Base-by-base conservation (phyloP, 257 asterid species). In the Eucommia ulmoides region DNA sequence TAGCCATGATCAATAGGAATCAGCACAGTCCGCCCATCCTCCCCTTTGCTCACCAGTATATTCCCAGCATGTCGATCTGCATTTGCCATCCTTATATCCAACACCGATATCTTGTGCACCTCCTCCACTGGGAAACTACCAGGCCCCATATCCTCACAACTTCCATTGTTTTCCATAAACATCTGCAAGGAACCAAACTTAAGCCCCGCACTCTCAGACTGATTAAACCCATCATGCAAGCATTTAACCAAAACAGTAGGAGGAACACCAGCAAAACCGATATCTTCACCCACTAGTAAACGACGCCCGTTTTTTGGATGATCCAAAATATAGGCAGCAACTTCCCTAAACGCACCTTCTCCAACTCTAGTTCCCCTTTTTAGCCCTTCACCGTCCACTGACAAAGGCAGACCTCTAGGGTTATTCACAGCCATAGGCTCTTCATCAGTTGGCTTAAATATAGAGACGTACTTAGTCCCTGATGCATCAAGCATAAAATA, bases 1-100 rank as follows among this genome's bases (percentile, higher is more conserved):
- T 88, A 88, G 48, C 97, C 97, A 33, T 88, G 97, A 77, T 88
- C 97, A 24, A 88, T 83, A 17, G 97, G 95, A 64, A 88, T 75
- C 48, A 88, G 83, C 63, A 67, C 58, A 29, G 69, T 79, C 59
- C 49, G 67, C 49, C 86, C 92, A 52, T 73, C 94, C 52, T 76
- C 88, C 45, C 72, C 78, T 71, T 71, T 87, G 54, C 72, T 64
- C 64, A 78, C 61, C 63, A 87, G 66, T 59, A 87, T 83, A 70
- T 87, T 87, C 56, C 97, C 97, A 44, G 83, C 81, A 71, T 87
- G 97, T 67, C 97, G 78, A 67, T 87, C 94, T 12, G 93, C 88
- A 65, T 87, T 87, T 0, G 94, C 93, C 80, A 87, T 63, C 73
- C 97, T 74, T 71, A 87, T 75, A 64, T 87, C 97, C 78, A 87